Conservation (phyloP, 176 grass and related monocot species). For the Rhynchospora tenuis region DNA sequence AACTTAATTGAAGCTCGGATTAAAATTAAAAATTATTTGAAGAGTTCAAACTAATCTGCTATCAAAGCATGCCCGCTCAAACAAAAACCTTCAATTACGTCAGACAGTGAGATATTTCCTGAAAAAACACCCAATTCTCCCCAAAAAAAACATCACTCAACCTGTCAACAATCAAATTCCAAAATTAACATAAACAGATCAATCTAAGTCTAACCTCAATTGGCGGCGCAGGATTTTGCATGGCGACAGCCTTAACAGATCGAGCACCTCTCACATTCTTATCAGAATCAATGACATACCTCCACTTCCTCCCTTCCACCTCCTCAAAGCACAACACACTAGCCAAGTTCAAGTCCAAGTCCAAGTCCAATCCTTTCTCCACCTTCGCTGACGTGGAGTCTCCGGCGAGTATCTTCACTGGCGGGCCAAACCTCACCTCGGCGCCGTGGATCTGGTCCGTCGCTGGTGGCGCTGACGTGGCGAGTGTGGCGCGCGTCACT, state of each 20-base stretch:
- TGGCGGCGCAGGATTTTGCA: slow-evolving; percentile 67
- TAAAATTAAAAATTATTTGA: no score
- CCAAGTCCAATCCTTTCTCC: neutral
- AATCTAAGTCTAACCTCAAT: slow-evolving; percentile 55
- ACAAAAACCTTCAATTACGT: neutral
- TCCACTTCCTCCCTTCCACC: slow-evolving; percentile 86
- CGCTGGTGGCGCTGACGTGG: slow-evolving; percentile 45
- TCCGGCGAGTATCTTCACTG: slow-evolving; percentile 12
- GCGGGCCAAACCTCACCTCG: slow-evolving; percentile 48
- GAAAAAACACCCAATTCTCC: neutral
- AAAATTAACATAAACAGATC: neutral
- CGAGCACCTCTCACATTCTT: slow-evolving; percentile 11
- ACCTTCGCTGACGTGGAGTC: neutral
- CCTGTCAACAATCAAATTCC: neutral
- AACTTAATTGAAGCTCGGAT: no score
- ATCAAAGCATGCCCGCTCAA: no score
- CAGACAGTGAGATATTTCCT: neutral
- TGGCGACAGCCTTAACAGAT: slow-evolving; percentile 52
- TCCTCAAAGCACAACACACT: slow-evolving; percentile 88
- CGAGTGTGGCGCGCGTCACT: slow-evolving; percentile 44
- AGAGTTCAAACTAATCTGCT: no score
- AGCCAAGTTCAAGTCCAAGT: slow-evolving; percentile 10
- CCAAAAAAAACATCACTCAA: neutral
- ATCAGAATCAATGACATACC: slow-evolving; percentile 57
- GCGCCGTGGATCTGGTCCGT: slow-evolving; percentile 50